phyloP scores from a whole-genome alignment of 2,329 filamentous ascomycete species.

The Xylaria sp. region DNA sequence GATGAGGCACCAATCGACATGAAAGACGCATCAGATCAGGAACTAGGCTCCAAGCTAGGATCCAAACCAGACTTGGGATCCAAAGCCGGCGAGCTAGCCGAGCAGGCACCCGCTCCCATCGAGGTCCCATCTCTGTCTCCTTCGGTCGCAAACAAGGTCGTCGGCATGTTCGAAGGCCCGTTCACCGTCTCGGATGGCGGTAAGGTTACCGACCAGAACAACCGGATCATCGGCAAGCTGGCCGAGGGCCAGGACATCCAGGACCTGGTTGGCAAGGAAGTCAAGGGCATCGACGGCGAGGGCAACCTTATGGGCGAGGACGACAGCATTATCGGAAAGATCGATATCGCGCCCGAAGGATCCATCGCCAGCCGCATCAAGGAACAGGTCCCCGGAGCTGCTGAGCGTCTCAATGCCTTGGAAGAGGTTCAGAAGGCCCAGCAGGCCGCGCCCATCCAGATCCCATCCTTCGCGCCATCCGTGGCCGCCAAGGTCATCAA shows the following conservation, averaged over 20 bases:
- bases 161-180: slow-evolving; percentile 51
- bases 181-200: slow-evolving; percentile 54
- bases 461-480: slow-evolving; percentile 37
- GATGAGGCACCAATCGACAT: slow-evolving; percentile 21
- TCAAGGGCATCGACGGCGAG: slow-evolving; percentile 66
- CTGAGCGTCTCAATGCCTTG: slow-evolving; percentile 46
- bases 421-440: slow-evolving; percentile 36
- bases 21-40: slow-evolving; percentile 13
- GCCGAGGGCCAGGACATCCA: slow-evolving; percentile 34
- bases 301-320: slow-evolving; percentile 67
- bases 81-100: slow-evolving; percentile 21
- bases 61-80: slow-evolving; percentile 19
- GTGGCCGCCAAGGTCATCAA: slow-evolving; percentile 38
- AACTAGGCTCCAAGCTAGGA: slow-evolving; percentile 3
- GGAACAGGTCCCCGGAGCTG: slow-evolving; percentile 35
- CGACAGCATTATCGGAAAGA: slow-evolving; percentile 64
- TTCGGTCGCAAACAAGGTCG: slow-evolving; percentile 46
- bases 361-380: slow-evolving; percentile 39
- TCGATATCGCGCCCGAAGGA: slow-evolving; percentile 53
- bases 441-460: slow-evolving; percentile 27
- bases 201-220: slow-evolving; percentile 60
- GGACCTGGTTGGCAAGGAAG: slow-evolving; percentile 59
- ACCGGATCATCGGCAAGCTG: slow-evolving; percentile 56
- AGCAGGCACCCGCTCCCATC: slow-evolving; percentile 31
- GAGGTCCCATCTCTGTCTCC: slow-evolving; percentile 49